Conservation (phyloP, 257 asterid genomes). For the Catharanthus roseus region DNA sequence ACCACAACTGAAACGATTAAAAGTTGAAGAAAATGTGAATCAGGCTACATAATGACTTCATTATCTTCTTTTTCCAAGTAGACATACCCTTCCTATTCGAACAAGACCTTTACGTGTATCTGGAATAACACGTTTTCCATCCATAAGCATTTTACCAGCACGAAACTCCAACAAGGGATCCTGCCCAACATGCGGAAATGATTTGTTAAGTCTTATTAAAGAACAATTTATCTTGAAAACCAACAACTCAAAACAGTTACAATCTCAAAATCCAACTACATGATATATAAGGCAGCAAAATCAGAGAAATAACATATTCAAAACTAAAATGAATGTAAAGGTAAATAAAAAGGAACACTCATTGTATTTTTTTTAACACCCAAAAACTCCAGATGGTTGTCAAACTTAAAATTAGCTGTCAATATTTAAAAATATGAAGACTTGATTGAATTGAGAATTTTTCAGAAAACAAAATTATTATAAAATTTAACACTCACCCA, state of each 20-base stretch:
- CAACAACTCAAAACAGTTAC: background rate
- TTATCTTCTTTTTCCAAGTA: background rate
- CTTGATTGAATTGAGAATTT: background rate
- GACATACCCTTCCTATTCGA: conserved; percentile 87
- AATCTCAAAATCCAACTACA: background rate
- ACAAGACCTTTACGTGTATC: conserved; percentile 91
- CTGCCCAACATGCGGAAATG: conserved; percentile 34
- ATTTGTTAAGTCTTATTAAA: conserved; percentile 3
- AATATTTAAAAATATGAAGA: background rate
- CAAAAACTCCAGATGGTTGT: background rate
- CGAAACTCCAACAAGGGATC: conserved; percentile 73
- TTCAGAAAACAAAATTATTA: background rate
- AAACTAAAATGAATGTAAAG: background rate
- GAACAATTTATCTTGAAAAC: background rate
- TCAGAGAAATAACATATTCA: background rate
- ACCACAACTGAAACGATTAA: background rate
- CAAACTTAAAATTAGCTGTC: background rate
- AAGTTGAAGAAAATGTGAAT: conserved; percentile 8
- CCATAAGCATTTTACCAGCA: conserved; percentile 93
- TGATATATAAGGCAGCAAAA: background rate
- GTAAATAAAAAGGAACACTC: background rate
- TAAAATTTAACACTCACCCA: background rate
- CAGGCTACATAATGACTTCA: conserved; percentile 2
- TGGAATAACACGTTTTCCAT: conserved; percentile 71
- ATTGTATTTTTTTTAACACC: background rate